Evolutionary conservation across 257 asterid genomes (phyloP), one percentile per base, ranked within the genome.

Genomic region (Forsythia viridissima): DNA sequence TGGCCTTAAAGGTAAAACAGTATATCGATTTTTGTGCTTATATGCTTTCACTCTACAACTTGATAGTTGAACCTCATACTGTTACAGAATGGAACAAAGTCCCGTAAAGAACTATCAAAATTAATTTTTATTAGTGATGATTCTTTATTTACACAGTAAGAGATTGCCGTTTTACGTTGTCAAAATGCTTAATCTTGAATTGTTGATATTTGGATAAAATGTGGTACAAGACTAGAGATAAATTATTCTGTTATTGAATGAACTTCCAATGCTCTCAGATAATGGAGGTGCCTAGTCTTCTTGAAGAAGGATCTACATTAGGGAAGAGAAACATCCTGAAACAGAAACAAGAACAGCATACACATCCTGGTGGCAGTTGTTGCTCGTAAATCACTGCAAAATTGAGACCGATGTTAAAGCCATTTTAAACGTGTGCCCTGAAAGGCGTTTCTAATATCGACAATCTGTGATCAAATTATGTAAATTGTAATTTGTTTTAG

Each of bases 231-330:
- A 30, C 34, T 30, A 30, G 34, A 30, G 1, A 30, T 30, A 30
- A 1, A 1, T 30, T 30, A 3, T 46, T 12, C 16, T 46, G 4
- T 55, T 59, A 36, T 7, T 20, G 30, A 59, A 59, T 59, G 67
- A 59, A 59, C 36, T 7, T 59, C 12, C 4, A 21, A 59, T 59
- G 20, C 67, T 20, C 36, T 8, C 67, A 94, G 99, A 90, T 94
- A 70, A 90, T 94, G 99, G 98, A 93, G 89, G 94, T 90, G 84
- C 99, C 99, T 16, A 88, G 96, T 75, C 91, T 91, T 67, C 81
- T 91, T 65, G 98, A 91, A 88, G 98, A 93, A 87, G 97, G 97
- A 78, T 91, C 96, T 43, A 71, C 87, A 6, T 76, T 79, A 4
- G 93, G 90, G 76, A 95, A 93, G 93, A 88, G 95, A 80, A 93